Conservation (phyloP, 352 stramenopile species). For the Globisporangium apiculatum region DNA sequence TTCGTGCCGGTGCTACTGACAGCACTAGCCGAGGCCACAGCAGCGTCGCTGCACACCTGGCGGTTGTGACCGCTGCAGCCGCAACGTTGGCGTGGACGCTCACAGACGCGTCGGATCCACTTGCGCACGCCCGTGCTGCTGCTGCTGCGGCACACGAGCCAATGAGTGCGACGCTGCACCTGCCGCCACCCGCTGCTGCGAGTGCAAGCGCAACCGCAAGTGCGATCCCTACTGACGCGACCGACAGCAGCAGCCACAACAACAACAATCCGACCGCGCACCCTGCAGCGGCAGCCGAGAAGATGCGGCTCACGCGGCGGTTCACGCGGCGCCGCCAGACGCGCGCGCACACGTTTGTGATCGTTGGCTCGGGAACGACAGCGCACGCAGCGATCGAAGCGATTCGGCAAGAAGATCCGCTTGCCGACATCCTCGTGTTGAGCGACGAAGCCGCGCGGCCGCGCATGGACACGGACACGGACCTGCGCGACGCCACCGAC, state of each 20-base stretch:
- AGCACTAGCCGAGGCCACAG: not conserved
- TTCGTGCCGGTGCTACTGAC: not conserved
- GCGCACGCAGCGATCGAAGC: slow-evolving; percentile 89
- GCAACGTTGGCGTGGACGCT: slow-evolving; percentile 6
- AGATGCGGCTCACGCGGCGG: slow-evolving; percentile 40
- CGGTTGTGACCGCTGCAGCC: not conserved
- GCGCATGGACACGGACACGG: slow-evolving; percentile 42
- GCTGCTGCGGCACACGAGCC: not conserved
- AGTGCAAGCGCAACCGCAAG: not conserved
- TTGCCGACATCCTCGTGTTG: slow-evolving; percentile 85
- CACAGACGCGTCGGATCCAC: not conserved
- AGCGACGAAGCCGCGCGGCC: slow-evolving; percentile 72
- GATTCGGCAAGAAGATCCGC: slow-evolving; percentile 72
- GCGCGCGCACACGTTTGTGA: slow-evolving; percentile 85
- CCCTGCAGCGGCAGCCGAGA: slow-evolving; percentile 9
- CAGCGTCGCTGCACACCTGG: not conserved
- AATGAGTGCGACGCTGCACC: slow-evolving; percentile 1
- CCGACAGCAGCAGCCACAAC: not conserved
- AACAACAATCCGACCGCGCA: not conserved
- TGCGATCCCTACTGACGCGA: too few species aligned
- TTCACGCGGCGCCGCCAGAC: slow-evolving; percentile 67
- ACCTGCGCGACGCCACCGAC: slow-evolving; percentile 7
- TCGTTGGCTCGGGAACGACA: slow-evolving; percentile 83
- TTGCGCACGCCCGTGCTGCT: not conserved
- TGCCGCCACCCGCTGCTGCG: slow-evolving; percentile 1